Percentiles rank a stretch among this genome's conserved stretches.
These are phyloP conservation scores for Thyridium curvatum DNA, from an alignment of 2,329 filamentous ascomycete species.

Conservation along the genomic window DNA sequence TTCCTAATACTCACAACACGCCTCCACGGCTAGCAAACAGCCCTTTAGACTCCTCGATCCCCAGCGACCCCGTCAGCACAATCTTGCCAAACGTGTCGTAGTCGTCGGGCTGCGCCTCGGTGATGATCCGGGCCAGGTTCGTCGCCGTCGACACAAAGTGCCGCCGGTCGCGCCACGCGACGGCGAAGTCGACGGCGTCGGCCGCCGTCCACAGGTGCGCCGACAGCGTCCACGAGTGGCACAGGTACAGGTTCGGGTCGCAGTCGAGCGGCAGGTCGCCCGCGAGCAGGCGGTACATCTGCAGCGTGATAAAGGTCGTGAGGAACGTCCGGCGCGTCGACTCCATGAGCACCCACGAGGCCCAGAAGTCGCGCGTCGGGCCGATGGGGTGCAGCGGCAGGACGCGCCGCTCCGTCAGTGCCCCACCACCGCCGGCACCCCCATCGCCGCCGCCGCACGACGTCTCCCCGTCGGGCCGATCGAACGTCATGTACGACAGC, in stretches of 20 bases:
- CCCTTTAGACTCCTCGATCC: conserved; percentile 12
- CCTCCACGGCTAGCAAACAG: conserved; percentile 10
- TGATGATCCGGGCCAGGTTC: conserved; percentile 5
- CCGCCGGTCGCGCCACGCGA: conserved; percentile 27
- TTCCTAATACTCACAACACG: conserved; percentile 2
- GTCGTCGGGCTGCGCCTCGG: conserved; percentile 8
- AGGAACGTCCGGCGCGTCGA: conserved; percentile 46
- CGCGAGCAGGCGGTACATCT: conserved; percentile 26
- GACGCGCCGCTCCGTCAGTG: no score
- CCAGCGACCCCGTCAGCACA: conserved; percentile 11
- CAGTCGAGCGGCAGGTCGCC: conserved; percentile 17
- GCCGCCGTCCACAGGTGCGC: conserved; percentile 29
- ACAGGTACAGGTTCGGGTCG: conserved; percentile 19
- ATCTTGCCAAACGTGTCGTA: conserved; percentile 15
- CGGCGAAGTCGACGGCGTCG: conserved; percentile 27
- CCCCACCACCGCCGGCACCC: no score
- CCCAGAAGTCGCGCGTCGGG: conserved; percentile 38
- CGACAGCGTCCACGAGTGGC: conserved; percentile 32
- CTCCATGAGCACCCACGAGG: conserved; percentile 45
- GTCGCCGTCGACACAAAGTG: conserved; percentile 26
- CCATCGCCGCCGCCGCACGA: conserved; percentile 1
- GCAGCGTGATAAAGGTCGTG: conserved; percentile 37
- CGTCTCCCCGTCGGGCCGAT: conserved; percentile 9
- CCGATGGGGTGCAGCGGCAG: conserved; percentile 28
- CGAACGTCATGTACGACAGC: conserved; percentile 22